Base-by-base conservation (phyloP, 2,329 filamentous ascomycete genomes). In the Gremmenia infestans region DNA sequence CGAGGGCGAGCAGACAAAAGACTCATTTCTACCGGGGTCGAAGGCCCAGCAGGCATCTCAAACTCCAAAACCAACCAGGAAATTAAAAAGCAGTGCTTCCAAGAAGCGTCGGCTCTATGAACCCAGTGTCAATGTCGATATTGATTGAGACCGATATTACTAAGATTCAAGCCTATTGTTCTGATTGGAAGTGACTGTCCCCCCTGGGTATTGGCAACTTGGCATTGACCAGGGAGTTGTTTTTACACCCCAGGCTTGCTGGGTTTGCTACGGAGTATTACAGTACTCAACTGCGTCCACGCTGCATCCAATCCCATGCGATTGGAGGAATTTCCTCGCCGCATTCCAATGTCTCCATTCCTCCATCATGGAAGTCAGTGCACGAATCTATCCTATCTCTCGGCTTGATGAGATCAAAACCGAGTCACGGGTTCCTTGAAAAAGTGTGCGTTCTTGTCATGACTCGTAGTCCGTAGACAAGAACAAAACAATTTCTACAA, bases 1-100 rank as follows among this genome's bases (percentile, higher is more conserved):
- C 0, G 87, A 91, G 68, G 79, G 76, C 35, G 66, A 61, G 43
- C 56, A 58, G 48, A 23, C 52, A 22, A 42, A 54, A 25, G 52
- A 42, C 25, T 37, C 54, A 14, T 47, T 17, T 35, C 25, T 51
- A 19, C 22, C 28, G 32, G 40, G 23, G 28, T 11, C 9, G 25
- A 14, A 46, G n/a, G 40, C 22, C n/a, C 42, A 32, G 35, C 19
- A 14, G 32, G 15, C 48, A 50, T 36, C 48, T 50, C 35, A 2
- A 50, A 17, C 48, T 28, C 15, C 22, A 17, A n/a, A 15, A 43
- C 15, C 28, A 9, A 36, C 17, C 19, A 17, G 28, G 50, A 23
- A 5, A 46, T 12, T 23, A 28, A 52, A 48, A 52, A 14, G 37
- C 22, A 51, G 54, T 46, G 55, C 39, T 37, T 39, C 55, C 2